Conservation (phyloP, 2,329 filamentous ascomycete species). For the Xylariaceae sp. region DNA sequence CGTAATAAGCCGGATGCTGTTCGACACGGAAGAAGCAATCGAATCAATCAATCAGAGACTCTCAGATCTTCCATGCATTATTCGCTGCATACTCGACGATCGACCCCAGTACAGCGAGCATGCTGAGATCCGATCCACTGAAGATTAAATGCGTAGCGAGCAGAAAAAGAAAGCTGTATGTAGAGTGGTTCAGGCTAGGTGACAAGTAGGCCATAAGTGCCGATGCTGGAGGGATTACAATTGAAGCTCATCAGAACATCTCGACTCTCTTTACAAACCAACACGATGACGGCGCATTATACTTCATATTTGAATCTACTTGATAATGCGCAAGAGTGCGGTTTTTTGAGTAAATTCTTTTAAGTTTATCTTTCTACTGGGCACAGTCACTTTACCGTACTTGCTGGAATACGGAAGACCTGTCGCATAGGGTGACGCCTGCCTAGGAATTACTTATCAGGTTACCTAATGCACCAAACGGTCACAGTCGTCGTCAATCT, state of each 20-base stretch:
- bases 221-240: neutral
- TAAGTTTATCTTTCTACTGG: neutral
- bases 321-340: neutral
- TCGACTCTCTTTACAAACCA: neutral
- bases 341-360: neutral
- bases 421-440: too few species aligned
- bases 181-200: neutral
- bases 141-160: neutral
- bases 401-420: neutral
- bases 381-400: neutral
- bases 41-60: neutral
- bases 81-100: neutral
- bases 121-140: neutral
- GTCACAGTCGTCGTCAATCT: too few species aligned
- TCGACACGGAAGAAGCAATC: neutral
- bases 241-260: neutral
- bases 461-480: too few species aligned
- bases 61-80: neutral
- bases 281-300: neutral
- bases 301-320: neutral
- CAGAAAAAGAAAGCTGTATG: neutral
- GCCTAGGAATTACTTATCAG: too few species aligned
- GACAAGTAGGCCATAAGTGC: neutral
- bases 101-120: neutral
- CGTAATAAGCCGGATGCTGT: neutral